Conservation (phyloP, 495 filamentous ascomycete genomes). For the Aspergillus taichungensis region DNA sequence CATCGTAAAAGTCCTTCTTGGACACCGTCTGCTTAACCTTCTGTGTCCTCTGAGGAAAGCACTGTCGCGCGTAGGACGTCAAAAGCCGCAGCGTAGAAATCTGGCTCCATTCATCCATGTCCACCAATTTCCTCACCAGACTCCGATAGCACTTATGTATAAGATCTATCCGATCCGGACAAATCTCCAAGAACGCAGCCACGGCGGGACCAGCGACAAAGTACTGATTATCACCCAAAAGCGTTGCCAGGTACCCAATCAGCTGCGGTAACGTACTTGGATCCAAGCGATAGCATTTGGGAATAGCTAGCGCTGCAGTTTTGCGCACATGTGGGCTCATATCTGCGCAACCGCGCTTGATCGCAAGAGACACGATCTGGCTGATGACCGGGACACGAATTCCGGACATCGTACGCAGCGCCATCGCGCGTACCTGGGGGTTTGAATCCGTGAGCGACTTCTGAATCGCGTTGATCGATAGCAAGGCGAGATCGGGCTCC, state of each 20-base stretch:
- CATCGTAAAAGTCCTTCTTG: constrained; percentile 73
- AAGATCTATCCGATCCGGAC: constrained; percentile 74
- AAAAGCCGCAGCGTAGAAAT: constrained; percentile 71
- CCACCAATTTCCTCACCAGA: constrained; percentile 80
- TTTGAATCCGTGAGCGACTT: constrained; percentile 90
- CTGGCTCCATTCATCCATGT: constrained; percentile 99
- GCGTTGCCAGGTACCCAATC: constrained; percentile 62
- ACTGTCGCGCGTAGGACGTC: constrained; percentile 74
- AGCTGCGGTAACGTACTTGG: constrained; percentile 77
- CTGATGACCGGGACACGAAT: constrained; percentile 97
- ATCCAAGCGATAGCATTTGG: constrained; percentile 94
- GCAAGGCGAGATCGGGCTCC: constrained; percentile 86
- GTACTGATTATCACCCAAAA: constrained; percentile 87
- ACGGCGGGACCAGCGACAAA: constrained; percentile 92
- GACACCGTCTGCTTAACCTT: constrained; percentile 41
- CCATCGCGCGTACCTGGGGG: constrained; percentile 82
- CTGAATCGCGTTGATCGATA: constrained; percentile 97
- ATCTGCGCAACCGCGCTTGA: constrained; percentile 83
- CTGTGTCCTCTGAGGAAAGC: constrained; percentile 67
- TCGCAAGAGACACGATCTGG: constrained; percentile 93
- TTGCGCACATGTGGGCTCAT: constrained; percentile 93
- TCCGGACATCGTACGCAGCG: constrained; percentile 88
- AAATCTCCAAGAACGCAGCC: constrained; percentile 79
- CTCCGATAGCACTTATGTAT: constrained; percentile 83
- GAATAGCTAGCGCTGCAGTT: constrained; percentile 88